These are phyloP conservation scores for Ophiostoma tasmaniense DNA, from an alignment of 2,329 filamentous ascomycete genomes.

Conservation along the genomic window DNA sequence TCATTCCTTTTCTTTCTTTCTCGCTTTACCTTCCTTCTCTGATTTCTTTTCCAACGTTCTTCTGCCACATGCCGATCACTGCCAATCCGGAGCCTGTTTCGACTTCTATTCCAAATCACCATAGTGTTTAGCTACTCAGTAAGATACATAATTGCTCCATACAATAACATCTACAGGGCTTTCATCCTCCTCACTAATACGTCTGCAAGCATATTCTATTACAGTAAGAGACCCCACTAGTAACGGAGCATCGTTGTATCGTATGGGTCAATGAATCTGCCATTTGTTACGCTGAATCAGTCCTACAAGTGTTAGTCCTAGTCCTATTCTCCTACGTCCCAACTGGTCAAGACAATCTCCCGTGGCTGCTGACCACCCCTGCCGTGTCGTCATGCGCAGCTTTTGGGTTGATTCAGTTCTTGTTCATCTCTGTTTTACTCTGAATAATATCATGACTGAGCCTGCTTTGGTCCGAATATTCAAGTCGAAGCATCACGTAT, in stretches of 20 bases:
- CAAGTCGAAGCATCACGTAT: too few species aligned
- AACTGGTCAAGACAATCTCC: background rate
- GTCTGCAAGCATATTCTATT: background rate
- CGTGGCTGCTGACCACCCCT: background rate
- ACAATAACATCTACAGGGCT: background rate
- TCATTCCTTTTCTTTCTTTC: background rate
- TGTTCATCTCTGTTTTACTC: background rate
- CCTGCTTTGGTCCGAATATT: background rate
- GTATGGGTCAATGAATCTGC: background rate
- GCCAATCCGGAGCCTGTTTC: background rate
- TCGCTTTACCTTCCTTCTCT: background rate
- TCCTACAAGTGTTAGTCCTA: too few species aligned
- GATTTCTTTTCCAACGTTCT: background rate
- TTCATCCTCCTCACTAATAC: background rate
- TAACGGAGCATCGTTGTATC: conserved; percentile 1
- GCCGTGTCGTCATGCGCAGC: background rate
- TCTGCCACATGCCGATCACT: background rate
- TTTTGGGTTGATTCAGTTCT: background rate
- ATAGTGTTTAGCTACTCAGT: background rate
- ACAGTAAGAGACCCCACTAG: background rate
- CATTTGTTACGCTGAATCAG: too few species aligned
- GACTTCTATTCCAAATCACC: background rate
- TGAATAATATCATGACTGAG: background rate
- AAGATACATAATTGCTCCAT: background rate
- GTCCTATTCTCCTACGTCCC: too few species aligned